phyloP scores from a whole-genome alignment of 306 rosid genomes.

The Datisca glomerata region DNA sequence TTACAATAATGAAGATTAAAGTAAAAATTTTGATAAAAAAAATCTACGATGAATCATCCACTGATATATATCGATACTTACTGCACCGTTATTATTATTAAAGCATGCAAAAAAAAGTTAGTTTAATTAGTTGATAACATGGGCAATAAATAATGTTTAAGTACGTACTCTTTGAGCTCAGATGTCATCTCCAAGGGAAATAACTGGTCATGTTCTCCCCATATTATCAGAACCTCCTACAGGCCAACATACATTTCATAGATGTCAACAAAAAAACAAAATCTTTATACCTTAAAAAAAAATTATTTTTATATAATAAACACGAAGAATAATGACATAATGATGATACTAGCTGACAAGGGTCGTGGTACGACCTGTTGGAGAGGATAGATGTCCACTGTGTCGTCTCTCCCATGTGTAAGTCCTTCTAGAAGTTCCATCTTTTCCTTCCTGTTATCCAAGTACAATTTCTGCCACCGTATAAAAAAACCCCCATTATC shows the following conservation, averaged over 20 bases:
- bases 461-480: slow-evolving; percentile 54
- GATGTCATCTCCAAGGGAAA: slow-evolving; percentile 61
- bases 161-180: slow-evolving; percentile 58
- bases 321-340: no score
- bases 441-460: slow-evolving; percentile 58
- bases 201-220: slow-evolving; percentile 73
- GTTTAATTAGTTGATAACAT: no score
- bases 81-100: no score
- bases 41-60: no score
- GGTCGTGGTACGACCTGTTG: slow-evolving; percentile 53
- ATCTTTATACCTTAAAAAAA: no score
- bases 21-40: not conserved
- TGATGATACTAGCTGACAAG: no score
- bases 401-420: slow-evolving; percentile 44
- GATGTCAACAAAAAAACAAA: no score
- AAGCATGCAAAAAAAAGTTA: no score
- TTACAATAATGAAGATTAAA: no score
- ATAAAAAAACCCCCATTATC: not conserved
- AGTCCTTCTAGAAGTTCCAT: slow-evolving; percentile 59
- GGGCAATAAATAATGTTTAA: no score
- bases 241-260: not conserved
- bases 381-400: slow-evolving; percentile 38
- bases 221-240: slow-evolving; percentile 67
- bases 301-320: no score
- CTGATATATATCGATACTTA: no score